Evolutionary conservation across 2,329 filamentous ascomycete genomes (phyloP), one percentile per base, ranked within the genome.

Genomic region (Ophiostoma perfectum): DNA sequence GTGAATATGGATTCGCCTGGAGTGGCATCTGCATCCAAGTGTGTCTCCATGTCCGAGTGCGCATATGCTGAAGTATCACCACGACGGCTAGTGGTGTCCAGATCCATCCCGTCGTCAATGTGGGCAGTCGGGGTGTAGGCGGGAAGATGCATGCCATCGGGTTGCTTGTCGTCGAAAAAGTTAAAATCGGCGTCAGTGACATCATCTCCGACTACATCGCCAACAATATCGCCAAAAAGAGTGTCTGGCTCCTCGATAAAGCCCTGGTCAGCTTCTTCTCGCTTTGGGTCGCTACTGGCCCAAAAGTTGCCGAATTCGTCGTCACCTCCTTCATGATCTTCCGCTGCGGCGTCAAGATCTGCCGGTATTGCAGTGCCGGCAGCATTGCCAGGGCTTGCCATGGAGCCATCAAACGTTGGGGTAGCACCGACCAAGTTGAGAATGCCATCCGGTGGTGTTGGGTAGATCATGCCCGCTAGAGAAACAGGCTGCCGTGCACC

Each of bases 101-200:
- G 45, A 2, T 72, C 68, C 68, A 72, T 67, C 18, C 44, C 41
- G 36, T 55, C 73, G n/a, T 42, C 27, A 27, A 27, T 27, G 27
- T 27, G 27, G 27, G 27, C 27, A 27, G 27, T 27, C 27, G 27
- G 27, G 2, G 27, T 27, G 27, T 27, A 18, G 63, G n/a, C 27
- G 41, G 42, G 41, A 11, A 64, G 12, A 47, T 47, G 63, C 63
- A 64, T 47, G 9, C 18, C 63, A 18, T 64, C 63, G 11, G 63
- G 41, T 27, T 64, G 63, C 70, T 90, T 88, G 73, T 94, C 90
- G 73, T 94, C 90, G 73, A 94, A 94, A 76, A 93, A 94, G 75
- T 86, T 91, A 75, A 94, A 94, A 74, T 95, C 91, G 5, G 87
- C 90, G 73, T 95, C 91, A 0, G 89, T 93, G n/a, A 94, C 83